These are phyloP conservation scores for Thalia dealbata DNA, from an alignment of 176 grass and related monocot genomes.

Conservation along the genomic window DNA sequence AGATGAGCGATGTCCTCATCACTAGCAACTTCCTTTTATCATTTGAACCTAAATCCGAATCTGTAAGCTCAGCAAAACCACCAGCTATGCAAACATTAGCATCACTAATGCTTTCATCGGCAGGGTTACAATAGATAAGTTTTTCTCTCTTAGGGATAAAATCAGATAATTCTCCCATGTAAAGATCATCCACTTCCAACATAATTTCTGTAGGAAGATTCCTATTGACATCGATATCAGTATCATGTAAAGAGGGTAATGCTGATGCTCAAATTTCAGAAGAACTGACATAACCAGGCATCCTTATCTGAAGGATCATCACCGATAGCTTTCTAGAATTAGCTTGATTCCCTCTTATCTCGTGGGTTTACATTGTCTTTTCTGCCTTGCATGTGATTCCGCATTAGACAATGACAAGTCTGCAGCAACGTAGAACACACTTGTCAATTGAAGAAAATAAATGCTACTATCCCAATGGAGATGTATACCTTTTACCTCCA, in stretches of 20 bases:
- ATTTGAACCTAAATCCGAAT: slow-evolving; percentile 1
- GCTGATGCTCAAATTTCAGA: slow-evolving; percentile 29
- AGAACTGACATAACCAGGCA: slow-evolving; percentile 30
- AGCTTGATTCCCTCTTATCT: slow-evolving; percentile 18
- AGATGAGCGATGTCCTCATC: too few relatives aligned
- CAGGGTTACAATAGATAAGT: slow-evolving; percentile 17
- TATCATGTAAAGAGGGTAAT: slow-evolving; percentile 50
- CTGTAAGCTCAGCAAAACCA: neutral
- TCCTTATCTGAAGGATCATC: slow-evolving; percentile 19
- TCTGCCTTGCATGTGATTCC: neutral
- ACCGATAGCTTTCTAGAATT: slow-evolving; percentile 10
- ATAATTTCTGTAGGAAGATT: slow-evolving; percentile 84
- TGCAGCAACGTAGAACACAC: neutral
- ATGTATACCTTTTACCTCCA: slow-evolving; percentile 27
- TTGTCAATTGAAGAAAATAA: neutral
- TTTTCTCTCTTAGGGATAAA: slow-evolving; percentile 25
- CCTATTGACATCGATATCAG: slow-evolving; percentile 78
- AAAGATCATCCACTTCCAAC: slow-evolving; percentile 72
- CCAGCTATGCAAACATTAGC: neutral
- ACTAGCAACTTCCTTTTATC: slow-evolving; percentile 3
- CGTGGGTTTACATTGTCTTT: slow-evolving; percentile 17
- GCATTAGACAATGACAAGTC: neutral
- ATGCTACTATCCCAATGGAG: neutral
- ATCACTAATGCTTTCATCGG: neutral
- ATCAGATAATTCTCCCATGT: slow-evolving; percentile 64